Base-by-base conservation (phyloP, 176 grass and related monocot species). In the Musa beccarii region DNA sequence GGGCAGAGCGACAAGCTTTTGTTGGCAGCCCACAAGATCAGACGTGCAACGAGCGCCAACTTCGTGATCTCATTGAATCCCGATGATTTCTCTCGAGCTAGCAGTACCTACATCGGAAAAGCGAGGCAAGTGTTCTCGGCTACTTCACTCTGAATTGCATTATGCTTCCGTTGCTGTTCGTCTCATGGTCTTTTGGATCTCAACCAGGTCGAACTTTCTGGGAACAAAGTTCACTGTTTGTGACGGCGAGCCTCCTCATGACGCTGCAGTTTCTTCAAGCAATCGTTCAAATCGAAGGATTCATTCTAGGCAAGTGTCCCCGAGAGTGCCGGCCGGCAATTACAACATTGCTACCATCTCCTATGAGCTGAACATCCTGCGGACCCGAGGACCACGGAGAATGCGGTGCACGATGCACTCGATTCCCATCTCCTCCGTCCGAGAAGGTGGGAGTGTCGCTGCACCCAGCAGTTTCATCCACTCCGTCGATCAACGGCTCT, bases 201-300 rank as follows among this genome's bases (percentile, higher is more conserved):
- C 69, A 78, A 74, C 51, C 80, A 99, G 96, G 80, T 92, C 88
- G 10, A 99, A 99, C 80, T 99, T 99, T 75, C 89, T 99, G 1
- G 96, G 91, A 63, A 99, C 96, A 61, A 99, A 99, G 82, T 99
- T 99, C 81, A 99, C 86, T 3, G 86, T 99, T 76, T 92, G 85
- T 26, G 96, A 99, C 52, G 87, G 88, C 76, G 91, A 94, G 66
- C 86, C 96, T 78, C 91, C 96, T 66, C 77, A 83, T 64, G 82
- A 89, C 79, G 80, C 78, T 43, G 81, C 53, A 51, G 61, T 85
- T 16, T 79, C 88, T 71, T 82, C 83, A 6, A 83, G 84, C 86
- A 93, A 83, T 61, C 84, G 77, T 52, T 83, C 86, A 28, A 92
- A 79, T 62, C 85, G 87, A 83, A 83, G 91, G 74, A 88, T 88